These are phyloP conservation scores for Beta macrorhiza DNA, from an alignment of 179 eudicot genomes.

Conservation along the genomic window DNA sequence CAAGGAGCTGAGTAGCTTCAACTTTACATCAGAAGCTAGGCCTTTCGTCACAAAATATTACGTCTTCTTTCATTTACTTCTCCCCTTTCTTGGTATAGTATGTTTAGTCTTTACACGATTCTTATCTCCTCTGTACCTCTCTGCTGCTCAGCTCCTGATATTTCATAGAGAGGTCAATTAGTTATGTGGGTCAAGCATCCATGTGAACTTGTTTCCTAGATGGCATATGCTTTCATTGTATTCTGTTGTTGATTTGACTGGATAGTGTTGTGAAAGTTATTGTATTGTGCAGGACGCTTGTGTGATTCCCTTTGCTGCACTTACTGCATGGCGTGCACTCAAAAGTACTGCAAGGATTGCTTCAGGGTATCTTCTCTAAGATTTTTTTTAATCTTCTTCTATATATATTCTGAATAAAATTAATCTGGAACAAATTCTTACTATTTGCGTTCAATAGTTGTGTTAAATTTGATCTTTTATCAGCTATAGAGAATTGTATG, in stretches of 20 bases:
- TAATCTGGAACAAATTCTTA: not conserved
- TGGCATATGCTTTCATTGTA: not conserved
- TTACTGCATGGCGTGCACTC: slow-evolving; percentile 99
- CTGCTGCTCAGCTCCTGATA: not conserved
- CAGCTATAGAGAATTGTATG: not conserved
- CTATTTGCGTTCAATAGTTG: too few relatives aligned
- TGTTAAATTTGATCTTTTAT: not conserved
- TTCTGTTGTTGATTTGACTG: not conserved
- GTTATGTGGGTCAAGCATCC: slow-evolving; percentile 12
- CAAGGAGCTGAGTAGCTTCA: slow-evolving; percentile 9
- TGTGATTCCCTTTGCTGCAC: slow-evolving; percentile 95
- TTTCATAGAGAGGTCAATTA: not conserved
- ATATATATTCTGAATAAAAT: not conserved
- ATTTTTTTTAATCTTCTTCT: not conserved
- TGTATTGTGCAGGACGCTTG: slow-evolving; percentile 72
- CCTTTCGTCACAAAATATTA: not conserved
- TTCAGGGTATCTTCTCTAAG: slow-evolving; percentile 56
- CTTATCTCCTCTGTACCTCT: not conserved
- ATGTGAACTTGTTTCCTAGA: slow-evolving; percentile 17
- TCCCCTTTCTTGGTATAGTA: not conserved
- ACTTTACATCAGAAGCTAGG: not conserved
- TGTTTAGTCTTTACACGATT: not conserved
- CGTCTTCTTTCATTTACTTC: not conserved
- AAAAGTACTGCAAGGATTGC: slow-evolving; percentile 82
- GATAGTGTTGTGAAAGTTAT: not conserved